A percentile compares a stretch with the other conserved stretches of the same genome.
Conservation (phyloP, 768 basidiomycete genomes). For the Cubamyces lactineus region DNA sequence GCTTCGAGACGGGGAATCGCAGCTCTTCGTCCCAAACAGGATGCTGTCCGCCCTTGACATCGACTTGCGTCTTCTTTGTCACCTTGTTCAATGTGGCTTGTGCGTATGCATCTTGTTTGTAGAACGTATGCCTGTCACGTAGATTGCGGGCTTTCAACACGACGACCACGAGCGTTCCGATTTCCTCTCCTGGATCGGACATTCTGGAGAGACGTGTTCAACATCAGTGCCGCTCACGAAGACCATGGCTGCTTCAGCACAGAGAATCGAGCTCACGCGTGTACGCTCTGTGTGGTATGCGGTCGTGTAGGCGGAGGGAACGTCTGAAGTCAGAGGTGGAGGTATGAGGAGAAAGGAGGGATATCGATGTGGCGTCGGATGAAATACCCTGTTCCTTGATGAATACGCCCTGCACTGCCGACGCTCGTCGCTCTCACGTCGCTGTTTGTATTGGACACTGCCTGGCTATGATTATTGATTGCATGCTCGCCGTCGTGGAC, state of each 20-base stretch:
- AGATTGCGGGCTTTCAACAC: conserved; percentile 86
- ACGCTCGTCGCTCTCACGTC: not conserved
- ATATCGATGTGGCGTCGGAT: not conserved
- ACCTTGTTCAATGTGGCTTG: conserved; percentile 61
- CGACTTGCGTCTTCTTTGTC: conserved; percentile 70
- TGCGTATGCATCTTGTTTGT: conserved; percentile 91
- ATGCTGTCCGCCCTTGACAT: conserved; percentile 89
- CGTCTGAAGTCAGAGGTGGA: not conserved
- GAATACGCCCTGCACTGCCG: not conserved
- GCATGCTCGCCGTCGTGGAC: not conserved
- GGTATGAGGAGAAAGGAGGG: not conserved
- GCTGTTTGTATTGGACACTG: not conserved
- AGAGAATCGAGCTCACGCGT: not conserved
- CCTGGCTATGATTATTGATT: not conserved
- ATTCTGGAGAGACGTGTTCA: conserved; percentile 3
- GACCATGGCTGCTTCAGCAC: not conserved
- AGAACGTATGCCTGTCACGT: conserved; percentile 79
- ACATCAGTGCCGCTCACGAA: not conserved
- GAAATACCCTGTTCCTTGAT: not conserved
- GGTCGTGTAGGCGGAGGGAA: not conserved
- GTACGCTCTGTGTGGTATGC: not conserved
- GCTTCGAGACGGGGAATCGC: conserved; percentile 68
- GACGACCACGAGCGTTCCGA: conserved; percentile 85
- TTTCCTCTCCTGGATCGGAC: conserved; percentile 29
- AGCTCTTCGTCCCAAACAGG: conserved; percentile 93